These are phyloP conservation scores for Thalia dealbata DNA, from an alignment of 176 grass and related monocot genomes.

Conservation along the genomic window DNA sequence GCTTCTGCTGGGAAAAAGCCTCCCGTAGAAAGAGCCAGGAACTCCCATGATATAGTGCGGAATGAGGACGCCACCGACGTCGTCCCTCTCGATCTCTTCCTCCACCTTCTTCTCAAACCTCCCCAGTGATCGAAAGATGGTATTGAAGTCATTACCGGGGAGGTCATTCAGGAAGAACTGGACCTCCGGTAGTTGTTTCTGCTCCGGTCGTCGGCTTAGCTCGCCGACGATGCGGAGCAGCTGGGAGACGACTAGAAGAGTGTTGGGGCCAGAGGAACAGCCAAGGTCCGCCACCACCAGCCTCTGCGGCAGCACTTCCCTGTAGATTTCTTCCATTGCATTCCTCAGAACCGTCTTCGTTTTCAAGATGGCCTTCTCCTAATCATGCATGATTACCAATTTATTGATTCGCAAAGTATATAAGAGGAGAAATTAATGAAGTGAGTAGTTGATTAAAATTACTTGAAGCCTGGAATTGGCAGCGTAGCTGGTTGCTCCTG, in stretches of 20 bases:
- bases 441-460: too few relatives aligned
- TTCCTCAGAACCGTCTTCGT: slow-evolving; percentile 18
- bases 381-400: neutral
- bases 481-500: neutral
- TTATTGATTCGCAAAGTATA: too few relatives aligned
- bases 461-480: neutral
- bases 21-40: slow-evolving; percentile 16
- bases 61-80: too few relatives aligned
- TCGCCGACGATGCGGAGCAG: slow-evolving; percentile 10
- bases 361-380: slow-evolving; percentile 29
- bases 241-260: slow-evolving; percentile 26
- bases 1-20: slow-evolving; percentile 12
- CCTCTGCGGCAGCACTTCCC: neutral
- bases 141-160: slow-evolving; percentile 41
- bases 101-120: neutral
- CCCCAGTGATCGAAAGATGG: slow-evolving; percentile 31
- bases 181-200: neutral
- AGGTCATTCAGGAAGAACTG: slow-evolving; percentile 52
- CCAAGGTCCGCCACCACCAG: slow-evolving; percentile 39
- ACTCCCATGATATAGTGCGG: neutral
- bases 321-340: slow-evolving; percentile 13
- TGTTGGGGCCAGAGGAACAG: slow-evolving; percentile 34
- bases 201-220: neutral
- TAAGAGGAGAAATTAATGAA: neutral
- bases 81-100: too few relatives aligned